phyloP scores from a whole-genome alignment of 2,329 filamentous ascomycete genomes.

The Penicillium sp. region DNA sequence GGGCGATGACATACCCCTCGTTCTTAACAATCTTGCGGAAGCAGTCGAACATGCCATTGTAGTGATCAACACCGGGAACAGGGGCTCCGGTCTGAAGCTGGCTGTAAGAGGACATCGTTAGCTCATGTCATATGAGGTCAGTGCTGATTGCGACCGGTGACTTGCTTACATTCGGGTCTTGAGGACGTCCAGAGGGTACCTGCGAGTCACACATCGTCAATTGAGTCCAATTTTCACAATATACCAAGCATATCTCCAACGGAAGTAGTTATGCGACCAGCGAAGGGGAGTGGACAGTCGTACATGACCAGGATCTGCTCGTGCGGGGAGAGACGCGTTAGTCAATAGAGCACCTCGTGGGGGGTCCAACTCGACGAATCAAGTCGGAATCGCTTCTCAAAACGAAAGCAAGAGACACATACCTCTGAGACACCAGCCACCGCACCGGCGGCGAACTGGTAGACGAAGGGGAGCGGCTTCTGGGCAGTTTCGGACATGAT shows the following conservation, averaged over 20 bases:
- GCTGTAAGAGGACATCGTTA: conserved; percentile 39
- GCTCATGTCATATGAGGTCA: conserved; percentile 1
- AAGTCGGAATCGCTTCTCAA: not conserved
- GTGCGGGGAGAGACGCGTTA: conserved; percentile 18
- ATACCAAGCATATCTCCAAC: not conserved
- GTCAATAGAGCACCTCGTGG: conserved; percentile 4
- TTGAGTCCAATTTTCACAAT: not conserved
- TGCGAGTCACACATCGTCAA: conserved; percentile 34
- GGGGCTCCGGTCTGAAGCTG: conserved; percentile 73
- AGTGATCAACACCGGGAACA: conserved; percentile 63
- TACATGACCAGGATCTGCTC: conserved; percentile 26
- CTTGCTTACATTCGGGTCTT: conserved; percentile 80
- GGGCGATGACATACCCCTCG: conserved; percentile 61
- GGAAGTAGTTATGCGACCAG: not conserved
- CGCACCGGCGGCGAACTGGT: conserved; percentile 93
- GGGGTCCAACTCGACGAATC: not conserved
- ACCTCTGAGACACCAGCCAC: conserved; percentile 97
- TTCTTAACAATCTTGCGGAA: conserved; percentile 93
- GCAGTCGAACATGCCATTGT: conserved; percentile 97
- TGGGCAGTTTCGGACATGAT: conserved; percentile 53
- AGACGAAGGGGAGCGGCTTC: conserved; percentile 79
- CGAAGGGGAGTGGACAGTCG: not conserved
- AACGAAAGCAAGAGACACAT: conserved; percentile 33
- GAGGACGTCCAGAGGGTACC: conserved; percentile 97
- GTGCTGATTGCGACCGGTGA: conserved; percentile 9